phyloP scores from a whole-genome alignment of 306 rosid species.

The Cyclanthera cordifolia region DNA sequence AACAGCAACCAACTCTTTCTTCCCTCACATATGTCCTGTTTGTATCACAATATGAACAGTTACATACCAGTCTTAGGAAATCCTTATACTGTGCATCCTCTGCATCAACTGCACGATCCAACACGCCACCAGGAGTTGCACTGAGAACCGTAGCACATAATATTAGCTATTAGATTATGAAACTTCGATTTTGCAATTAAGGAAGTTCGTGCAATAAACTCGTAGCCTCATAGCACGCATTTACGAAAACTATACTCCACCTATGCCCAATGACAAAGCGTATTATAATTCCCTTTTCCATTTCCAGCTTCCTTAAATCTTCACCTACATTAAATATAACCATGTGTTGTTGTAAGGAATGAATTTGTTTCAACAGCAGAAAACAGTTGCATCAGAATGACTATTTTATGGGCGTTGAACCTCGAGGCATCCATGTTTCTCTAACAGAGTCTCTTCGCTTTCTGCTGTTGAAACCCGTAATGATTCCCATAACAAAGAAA shows the following conservation, averaged over 20 bases:
- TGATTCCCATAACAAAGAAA: conserved; percentile 59
- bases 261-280: conserved; percentile 54
- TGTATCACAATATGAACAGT: not conserved
- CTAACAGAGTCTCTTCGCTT: conserved; percentile 52
- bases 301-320: conserved; percentile 31
- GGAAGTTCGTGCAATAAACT: too few relatives aligned
- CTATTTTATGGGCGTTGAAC: conserved; percentile 11
- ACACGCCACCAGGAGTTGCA: conserved; percentile 39
- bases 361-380: conserved; percentile 5
- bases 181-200: not conserved
- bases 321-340: conserved; percentile 23
- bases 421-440: conserved; percentile 57
- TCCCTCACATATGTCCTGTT: not conserved
- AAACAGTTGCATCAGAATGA: not conserved
- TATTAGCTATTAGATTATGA: not conserved
- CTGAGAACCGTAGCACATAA: conserved; percentile 20
- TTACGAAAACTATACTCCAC: conserved; percentile 9
- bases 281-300: conserved; percentile 45
- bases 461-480: conserved; percentile 48
- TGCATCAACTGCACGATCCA: conserved; percentile 50
- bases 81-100: conserved; percentile 40
- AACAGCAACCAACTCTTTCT: not conserved
- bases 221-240: not conserved
- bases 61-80: conserved; percentile 43
- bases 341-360: not conserved